phyloP scores from a whole-genome alignment of 768 basidiomycete species.

The Tylopilus felleus region DNA sequence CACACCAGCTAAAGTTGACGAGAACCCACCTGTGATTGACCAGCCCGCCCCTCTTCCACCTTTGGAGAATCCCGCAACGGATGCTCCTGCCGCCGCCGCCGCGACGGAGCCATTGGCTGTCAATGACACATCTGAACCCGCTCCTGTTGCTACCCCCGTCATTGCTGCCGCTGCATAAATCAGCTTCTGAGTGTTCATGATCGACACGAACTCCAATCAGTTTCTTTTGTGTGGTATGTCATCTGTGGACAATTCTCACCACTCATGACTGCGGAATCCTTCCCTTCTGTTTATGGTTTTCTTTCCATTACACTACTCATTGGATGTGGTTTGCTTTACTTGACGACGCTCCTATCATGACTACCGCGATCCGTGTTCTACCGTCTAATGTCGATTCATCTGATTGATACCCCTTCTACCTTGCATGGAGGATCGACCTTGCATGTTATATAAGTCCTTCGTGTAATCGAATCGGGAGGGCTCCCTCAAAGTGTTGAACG shows the following conservation, averaged over 20 bases:
- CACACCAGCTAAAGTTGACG: conserved; percentile 78
- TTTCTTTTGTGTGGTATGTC: conserved; percentile 34
- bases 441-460: conserved; percentile 33
- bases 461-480: conserved; percentile 30
- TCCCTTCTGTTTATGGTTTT: conserved; percentile 33
- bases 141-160: conserved; percentile 55
- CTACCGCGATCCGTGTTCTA: conserved; percentile 58
- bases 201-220: conserved; percentile 45
- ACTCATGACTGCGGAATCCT: conserved; percentile 36
- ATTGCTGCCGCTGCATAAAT: conserved; percentile 80
- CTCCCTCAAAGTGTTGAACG: neutral
- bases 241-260: conserved; percentile 36
- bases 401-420: conserved; percentile 51
- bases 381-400: conserved; percentile 68
- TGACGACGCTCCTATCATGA: conserved; percentile 61
- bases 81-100: conserved; percentile 35
- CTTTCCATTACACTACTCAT: conserved; percentile 42
- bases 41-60: conserved; percentile 80
- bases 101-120: conserved; percentile 33
- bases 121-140: conserved; percentile 37
- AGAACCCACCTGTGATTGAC: conserved; percentile 86
- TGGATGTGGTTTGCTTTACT: conserved; percentile 60
- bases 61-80: conserved; percentile 71
- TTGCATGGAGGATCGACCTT: conserved; percentile 30
- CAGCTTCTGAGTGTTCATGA: conserved; percentile 28